Evolutionary conservation across 2,329 filamentous ascomycete species (phyloP), one percentile per base, ranked within the genome.

Genomic region (Malbranchea zuffiana): DNA sequence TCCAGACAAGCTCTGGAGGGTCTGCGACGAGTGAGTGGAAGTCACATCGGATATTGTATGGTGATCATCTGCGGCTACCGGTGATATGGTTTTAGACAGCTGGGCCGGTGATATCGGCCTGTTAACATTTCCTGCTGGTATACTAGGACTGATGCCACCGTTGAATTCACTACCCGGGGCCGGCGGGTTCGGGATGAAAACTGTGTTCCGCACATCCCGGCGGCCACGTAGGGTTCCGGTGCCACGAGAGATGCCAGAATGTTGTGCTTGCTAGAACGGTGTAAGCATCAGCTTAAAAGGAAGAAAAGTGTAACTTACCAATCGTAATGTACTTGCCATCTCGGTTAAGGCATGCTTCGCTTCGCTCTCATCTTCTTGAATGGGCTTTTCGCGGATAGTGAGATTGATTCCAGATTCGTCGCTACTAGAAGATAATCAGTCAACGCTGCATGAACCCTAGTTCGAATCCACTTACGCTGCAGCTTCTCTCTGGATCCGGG

Each of bases 201-300:
- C 78, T 1, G 87, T 95, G 59, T 93, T 93, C 41, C 88, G 76
- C 44, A 92, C 84, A 56, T 96, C 88, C 54, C 90, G 75, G 43
- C 90, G 80, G 35, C 90, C 90, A 47, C 90, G 75, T 11, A 93
- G 67, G 10, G 86, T 95, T 30, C 82, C 80, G 10, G 74, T 65
- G 50, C 77, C 81, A 17, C 81, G 74, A 39, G 74, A 72, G 13
- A 85, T 76, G 6, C 62, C 62, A 24, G 61, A 57, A 24, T 62
- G 60, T 40, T 63, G 63, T 26, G 65, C 66, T 52, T 65, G 63
- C 53, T 63, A 41, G 15, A 39, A 21, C 12, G 32, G 24, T 2
- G 40, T 58, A 33, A 55, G 48, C 34, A 23, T 27, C 7, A 7
- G 20, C n/a, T 3, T 8, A 11, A 13, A 30, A 8, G 10, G 12